Percentiles rank a stretch among this genome's conserved stretches.
These are phyloP conservation scores for Aspergillus niger DNA, from an alignment of 2,329 filamentous ascomycete species.

Conservation along the genomic window DNA sequence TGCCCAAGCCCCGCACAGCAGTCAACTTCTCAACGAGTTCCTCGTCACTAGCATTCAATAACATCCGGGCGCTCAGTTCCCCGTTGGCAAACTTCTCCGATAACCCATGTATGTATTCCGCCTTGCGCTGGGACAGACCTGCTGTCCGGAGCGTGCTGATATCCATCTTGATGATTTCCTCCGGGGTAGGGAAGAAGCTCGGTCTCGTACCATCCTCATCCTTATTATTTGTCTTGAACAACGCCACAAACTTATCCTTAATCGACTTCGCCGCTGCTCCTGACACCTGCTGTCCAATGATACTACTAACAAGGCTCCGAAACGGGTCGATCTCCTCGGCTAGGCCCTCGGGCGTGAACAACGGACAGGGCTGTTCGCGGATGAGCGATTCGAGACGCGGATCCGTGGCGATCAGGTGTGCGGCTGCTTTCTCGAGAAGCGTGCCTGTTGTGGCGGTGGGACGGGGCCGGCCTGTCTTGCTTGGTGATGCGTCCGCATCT, in stretches of 20 bases:
- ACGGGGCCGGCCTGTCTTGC: conserved; percentile 41
- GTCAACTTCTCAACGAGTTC: conserved; percentile 80
- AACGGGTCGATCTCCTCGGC: conserved; percentile 87
- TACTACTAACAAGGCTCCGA: conserved; percentile 76
- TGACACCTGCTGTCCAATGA: conserved; percentile 95
- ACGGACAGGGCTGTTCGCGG: conserved; percentile 70
- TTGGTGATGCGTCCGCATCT: conserved; percentile 41
- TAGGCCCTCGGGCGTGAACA: conserved; percentile 82
- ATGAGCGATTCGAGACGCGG: conserved; percentile 71
- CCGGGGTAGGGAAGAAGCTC: conserved; percentile 70
- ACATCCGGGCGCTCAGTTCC: conserved; percentile 73
- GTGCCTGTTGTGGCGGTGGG: conserved; percentile 66
- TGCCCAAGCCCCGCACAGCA: conserved; percentile 81
- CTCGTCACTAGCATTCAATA: conserved; percentile 79
- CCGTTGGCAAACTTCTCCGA: conserved; percentile 77
- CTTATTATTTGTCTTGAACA: conserved; percentile 59
- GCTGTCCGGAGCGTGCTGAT: conserved; percentile 75
- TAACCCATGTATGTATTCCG: conserved; percentile 87
- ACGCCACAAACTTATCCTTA: conserved; percentile 75
- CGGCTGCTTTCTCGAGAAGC: conserved; percentile 73
- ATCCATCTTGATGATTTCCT: conserved; percentile 65
- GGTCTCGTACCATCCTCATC: conserved; percentile 14
- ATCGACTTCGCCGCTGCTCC: conserved; percentile 89
- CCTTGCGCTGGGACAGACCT: conserved; percentile 89
- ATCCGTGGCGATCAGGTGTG: conserved; percentile 73